A percentile compares a stretch with the other conserved stretches of the same genome.
phyloP scores from a whole-genome alignment of 345 rosid genomes.

The Salix dunnii region DNA sequence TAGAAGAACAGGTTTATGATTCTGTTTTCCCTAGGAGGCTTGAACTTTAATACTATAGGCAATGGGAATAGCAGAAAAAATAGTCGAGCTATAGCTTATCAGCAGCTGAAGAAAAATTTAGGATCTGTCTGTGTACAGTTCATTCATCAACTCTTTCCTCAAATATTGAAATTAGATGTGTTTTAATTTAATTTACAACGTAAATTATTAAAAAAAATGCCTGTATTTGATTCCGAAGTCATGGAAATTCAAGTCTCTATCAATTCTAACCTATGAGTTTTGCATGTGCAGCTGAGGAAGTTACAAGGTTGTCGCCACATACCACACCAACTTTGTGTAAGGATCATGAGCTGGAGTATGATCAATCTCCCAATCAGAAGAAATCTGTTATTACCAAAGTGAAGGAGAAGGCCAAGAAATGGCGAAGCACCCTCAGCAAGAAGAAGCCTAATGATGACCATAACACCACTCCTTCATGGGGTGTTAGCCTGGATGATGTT shows the following conservation, averaged over 20 bases:
- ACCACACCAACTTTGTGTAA: slow-evolving; percentile 16
- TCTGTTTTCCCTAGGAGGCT: not conserved
- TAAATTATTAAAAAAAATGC: not conserved
- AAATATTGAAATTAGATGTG: not conserved
- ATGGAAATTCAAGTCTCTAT: not conserved
- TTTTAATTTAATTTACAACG: not conserved
- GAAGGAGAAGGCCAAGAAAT: slow-evolving; percentile 62
- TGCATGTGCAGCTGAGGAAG: slow-evolving; percentile 33
- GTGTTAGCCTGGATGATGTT: slow-evolving; percentile 40
- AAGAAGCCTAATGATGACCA: slow-evolving; percentile 46
- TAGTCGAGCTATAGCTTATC: not conserved
- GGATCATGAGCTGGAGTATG: slow-evolving; percentile 43
- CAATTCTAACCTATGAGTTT: slow-evolving; percentile 1
- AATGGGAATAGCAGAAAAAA: not conserved
- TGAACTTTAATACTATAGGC: not conserved
- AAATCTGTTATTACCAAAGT: slow-evolving; percentile 68
- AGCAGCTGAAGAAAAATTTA: not conserved
- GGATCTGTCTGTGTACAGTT: not conserved
- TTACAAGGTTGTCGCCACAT: slow-evolving; percentile 35
- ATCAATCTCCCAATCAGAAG: slow-evolving; percentile 34
- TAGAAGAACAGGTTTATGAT: not conserved
- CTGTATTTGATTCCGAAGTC: not conserved
- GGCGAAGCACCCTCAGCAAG: slow-evolving; percentile 51
- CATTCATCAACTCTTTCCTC: too few species aligned
- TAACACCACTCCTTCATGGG: slow-evolving; percentile 46